Percentiles rank a stretch among this genome's conserved stretches.
Conservation (phyloP, 1,284 basidiomycete genomes). For the Psilocybe mexicana region DNA sequence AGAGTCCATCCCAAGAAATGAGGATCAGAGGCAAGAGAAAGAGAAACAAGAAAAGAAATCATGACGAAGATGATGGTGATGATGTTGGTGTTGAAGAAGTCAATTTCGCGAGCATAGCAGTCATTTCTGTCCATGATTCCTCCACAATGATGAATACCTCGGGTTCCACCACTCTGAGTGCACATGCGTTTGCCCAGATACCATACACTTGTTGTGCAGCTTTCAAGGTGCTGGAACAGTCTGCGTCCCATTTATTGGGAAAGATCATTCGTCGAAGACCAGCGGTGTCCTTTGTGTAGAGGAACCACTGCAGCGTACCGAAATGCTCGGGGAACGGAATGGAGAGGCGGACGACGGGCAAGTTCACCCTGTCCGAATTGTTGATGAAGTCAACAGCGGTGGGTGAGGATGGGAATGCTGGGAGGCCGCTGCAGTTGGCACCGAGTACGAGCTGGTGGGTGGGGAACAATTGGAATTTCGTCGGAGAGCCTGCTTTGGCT, state of each 20-base stretch:
- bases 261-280: slow-evolving; percentile 10
- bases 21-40: neutral
- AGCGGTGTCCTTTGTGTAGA: slow-evolving; percentile 16
- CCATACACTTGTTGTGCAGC: slow-evolving; percentile 13
- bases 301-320: slow-evolving; percentile 13
- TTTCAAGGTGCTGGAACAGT: slow-evolving; percentile 6
- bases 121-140: slow-evolving; percentile 15
- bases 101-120: neutral
- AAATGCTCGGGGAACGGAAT: slow-evolving; percentile 18
- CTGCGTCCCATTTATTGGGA: slow-evolving; percentile 10
- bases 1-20: neutral
- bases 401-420: slow-evolving; percentile 9
- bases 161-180: slow-evolving; percentile 16
- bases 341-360: slow-evolving; percentile 18
- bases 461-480: slow-evolving; percentile 10
- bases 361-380: neutral
- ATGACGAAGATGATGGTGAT: neutral
- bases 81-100: slow-evolving; percentile 5
- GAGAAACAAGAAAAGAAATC: neutral
- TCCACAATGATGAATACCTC: slow-evolving; percentile 18
- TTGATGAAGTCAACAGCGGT: slow-evolving; percentile 5
- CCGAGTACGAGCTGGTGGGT: slow-evolving; percentile 20
- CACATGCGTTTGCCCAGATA: slow-evolving; percentile 18
- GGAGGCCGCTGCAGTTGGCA: slow-evolving; percentile 18
- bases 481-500: neutral